Evolutionary conservation across 306 rosid species (phyloP).

Genomic region (Pueraria montana): DNA sequence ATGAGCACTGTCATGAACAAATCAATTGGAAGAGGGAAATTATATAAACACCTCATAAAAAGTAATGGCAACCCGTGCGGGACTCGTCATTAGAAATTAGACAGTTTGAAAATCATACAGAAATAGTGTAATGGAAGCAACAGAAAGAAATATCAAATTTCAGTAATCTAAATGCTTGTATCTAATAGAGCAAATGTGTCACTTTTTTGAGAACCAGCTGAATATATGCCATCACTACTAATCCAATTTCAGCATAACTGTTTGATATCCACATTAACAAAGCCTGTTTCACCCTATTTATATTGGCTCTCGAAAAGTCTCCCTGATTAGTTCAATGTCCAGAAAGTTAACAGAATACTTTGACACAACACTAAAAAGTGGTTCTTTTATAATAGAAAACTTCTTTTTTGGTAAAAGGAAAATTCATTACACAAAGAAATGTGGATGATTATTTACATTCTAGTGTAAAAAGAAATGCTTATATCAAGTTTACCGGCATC

Average conservation of each 20-base stretch:
- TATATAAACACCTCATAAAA: background rate
- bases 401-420: constrained; percentile 10
- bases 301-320: constrained; percentile 18
- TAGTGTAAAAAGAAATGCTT: background rate
- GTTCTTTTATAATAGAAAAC: background rate
- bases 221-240: background rate
- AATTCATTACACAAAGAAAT: background rate
- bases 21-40: constrained; percentile 21
- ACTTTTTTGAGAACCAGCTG: constrained; percentile 15
- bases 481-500: constrained; percentile 16
- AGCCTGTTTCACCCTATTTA: constrained; percentile 25
- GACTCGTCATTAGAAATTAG: constrained; percentile 24
- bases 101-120: constrained; percentile 3
- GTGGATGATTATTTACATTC: background rate
- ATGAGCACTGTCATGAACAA: constrained; percentile 34
- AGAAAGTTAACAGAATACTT: constrained; percentile 10
- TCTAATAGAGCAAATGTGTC: background rate
- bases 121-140: constrained; percentile 25
- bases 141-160: background rate
- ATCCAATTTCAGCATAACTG: constrained; percentile 19
- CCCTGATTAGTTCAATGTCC: constrained; percentile 13
- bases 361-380: background rate
- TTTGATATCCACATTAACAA: constrained; percentile 1
- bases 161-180: constrained; percentile 22
- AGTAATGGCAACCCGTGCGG: background rate